Evolutionary conservation across 176 grass and related monocot genomes (phyloP).

Genomic region (Eragrostis nindensis): DNA sequence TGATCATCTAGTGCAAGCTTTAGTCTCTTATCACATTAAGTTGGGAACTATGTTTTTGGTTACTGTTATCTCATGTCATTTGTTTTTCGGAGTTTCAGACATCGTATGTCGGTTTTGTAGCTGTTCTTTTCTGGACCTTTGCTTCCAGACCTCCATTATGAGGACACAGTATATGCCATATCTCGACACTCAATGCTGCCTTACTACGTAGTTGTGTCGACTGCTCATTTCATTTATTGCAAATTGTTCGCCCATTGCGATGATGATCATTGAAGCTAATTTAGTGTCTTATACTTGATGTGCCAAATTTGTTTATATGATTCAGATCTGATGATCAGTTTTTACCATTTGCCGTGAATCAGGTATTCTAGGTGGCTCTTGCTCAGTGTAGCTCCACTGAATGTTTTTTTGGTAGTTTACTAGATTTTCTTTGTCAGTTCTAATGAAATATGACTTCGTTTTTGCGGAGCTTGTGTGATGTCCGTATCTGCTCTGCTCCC

Average conservation of each 20-base stretch:
- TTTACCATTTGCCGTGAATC: background rate
- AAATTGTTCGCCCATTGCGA: too few relatives aligned
- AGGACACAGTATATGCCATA: constrained; percentile 22
- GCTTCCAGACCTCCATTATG: background rate
- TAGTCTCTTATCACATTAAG: background rate
- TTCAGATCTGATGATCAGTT: too few relatives aligned
- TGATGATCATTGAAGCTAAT: too few relatives aligned
- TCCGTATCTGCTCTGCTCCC: background rate
- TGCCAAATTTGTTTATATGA: too few relatives aligned
- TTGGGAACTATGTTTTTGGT: constrained; percentile 28
- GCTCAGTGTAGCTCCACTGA: background rate
- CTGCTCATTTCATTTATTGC: too few relatives aligned
- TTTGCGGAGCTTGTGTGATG: background rate
- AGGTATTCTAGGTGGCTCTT: background rate
- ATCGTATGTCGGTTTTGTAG: constrained; percentile 28
- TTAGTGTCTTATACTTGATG: too few relatives aligned
- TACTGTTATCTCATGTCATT: background rate
- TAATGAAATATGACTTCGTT: background rate
- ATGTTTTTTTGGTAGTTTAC: background rate
- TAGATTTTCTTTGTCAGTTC: background rate
- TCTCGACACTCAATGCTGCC: background rate
- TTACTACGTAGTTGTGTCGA: background rate
- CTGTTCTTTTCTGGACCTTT: background rate
- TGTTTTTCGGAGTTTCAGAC: constrained; percentile 17
- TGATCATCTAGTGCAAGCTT: constrained; percentile 35